These are phyloP conservation scores for Aristolochia contorta DNA, from an alignment of 164 flowering plant species.

Conservation along the genomic window DNA sequence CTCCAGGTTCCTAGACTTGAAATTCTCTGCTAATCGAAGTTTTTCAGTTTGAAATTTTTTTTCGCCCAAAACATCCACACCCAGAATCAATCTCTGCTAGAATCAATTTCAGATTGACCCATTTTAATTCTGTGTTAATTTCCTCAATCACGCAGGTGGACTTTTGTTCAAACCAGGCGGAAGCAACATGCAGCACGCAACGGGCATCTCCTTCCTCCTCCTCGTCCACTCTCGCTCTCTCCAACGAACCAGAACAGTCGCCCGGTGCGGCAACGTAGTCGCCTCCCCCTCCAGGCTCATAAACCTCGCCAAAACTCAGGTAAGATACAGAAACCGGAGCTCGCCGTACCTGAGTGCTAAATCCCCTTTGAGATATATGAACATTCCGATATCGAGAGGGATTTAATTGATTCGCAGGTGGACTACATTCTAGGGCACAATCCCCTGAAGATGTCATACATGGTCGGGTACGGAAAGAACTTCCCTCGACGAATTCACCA, in stretches of 20 bases:
- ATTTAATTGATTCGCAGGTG: slow-evolving; percentile 22
- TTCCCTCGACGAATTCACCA: slow-evolving; percentile 58
- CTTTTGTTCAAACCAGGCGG: slow-evolving; percentile 23
- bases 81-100: no score
- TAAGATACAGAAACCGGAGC: not conserved
- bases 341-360: no score
- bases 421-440: slow-evolving; percentile 56
- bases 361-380: no score
- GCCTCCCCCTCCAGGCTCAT: slow-evolving; percentile 16
- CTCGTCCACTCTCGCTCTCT: slow-evolving; percentile 25
- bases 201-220: slow-evolving; percentile 23
- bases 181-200: slow-evolving; percentile 33
- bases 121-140: no score
- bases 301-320: slow-evolving; percentile 16
- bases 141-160: slow-evolving; percentile 14
- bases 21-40: no score
- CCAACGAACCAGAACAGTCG: slow-evolving; percentile 7
- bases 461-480: slow-evolving; percentile 69
- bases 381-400: no score
- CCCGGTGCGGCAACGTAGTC: slow-evolving; percentile 19
- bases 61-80: no score
- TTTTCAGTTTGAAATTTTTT: no score
- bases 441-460: slow-evolving; percentile 59
- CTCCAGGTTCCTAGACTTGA: slow-evolving; percentile 18
- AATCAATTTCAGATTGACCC: no score